These are phyloP conservation scores for Ambrosiella xylebori DNA, from an alignment of 2,329 filamentous ascomycete genomes.

Conservation along the genomic window DNA sequence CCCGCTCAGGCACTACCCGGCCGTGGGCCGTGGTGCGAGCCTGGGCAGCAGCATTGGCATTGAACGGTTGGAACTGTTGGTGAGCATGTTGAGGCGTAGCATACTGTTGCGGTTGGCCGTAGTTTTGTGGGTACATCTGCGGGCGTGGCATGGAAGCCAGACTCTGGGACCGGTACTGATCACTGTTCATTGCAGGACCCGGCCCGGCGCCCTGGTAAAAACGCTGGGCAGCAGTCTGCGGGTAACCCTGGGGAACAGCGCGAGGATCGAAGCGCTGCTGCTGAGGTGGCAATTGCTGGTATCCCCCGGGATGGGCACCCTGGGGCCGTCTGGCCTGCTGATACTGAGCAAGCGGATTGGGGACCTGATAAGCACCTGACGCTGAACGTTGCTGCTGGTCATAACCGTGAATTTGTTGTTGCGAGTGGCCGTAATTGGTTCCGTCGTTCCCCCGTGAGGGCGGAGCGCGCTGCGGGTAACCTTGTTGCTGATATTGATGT, in stretches of 20 bases:
- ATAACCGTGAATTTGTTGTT: constrained; percentile 13
- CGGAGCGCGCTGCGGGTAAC: constrained; percentile 17
- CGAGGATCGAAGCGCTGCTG: constrained; percentile 36
- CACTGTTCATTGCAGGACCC: constrained; percentile 59
- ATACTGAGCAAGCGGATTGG: constrained; percentile 28
- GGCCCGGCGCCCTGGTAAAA: constrained; percentile 45
- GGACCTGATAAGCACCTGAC: constrained; percentile 30
- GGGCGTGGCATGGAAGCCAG: constrained; percentile 63
- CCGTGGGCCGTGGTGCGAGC: constrained; percentile 82
- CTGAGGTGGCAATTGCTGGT: constrained; percentile 7
- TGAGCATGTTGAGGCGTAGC: constrained; percentile 23
- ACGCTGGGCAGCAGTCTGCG: constrained; percentile 33
- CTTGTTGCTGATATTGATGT: constrained; percentile 24
- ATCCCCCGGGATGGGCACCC: constrained; percentile 26
- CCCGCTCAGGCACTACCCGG: constrained; percentile 74
- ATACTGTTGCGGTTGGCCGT: constrained; percentile 46
- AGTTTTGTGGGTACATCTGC: constrained; percentile 49
- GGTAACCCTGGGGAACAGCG: constrained; percentile 27
- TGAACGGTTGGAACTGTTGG: constrained; percentile 10
- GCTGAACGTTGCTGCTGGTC: constrained; percentile 30
- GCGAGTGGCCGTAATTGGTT: neutral
- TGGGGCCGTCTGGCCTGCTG: constrained; percentile 23
- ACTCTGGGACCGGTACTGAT: constrained; percentile 83
- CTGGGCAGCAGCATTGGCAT: constrained; percentile 17
- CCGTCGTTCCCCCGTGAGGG: constrained; percentile 12